These are phyloP conservation scores for Ogataea hybrid DNA, from an alignment of 1,139 yeast species.

Conservation along the genomic window DNA sequence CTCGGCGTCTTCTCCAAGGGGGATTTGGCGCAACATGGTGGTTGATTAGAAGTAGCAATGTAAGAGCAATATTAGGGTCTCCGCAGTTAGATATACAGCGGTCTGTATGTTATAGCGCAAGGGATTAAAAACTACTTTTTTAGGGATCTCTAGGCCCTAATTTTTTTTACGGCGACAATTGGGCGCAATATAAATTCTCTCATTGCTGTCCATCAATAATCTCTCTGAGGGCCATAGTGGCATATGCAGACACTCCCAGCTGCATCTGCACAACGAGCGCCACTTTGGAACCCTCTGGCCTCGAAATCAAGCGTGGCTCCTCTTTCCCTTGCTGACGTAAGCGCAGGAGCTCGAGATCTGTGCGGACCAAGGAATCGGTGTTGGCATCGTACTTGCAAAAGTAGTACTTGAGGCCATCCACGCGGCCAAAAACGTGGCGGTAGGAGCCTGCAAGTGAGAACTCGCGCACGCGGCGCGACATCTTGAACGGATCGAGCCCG, in stretches of 20 bases:
- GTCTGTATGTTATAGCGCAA: conserved; percentile 1
- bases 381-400: conserved; percentile 60
- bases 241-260: conserved; percentile 86
- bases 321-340: conserved; percentile 34
- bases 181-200: conserved; percentile 6
- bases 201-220: conserved; percentile 35
- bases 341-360: conserved; percentile 72
- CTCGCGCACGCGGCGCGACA: too few species aligned
- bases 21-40: conserved; percentile 19
- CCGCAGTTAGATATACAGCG: not conserved
- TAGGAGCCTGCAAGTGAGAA: conserved; percentile 94
- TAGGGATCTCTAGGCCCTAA: conserved; percentile 7
- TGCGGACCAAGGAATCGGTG: conserved; percentile 69
- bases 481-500: too few species aligned
- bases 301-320: conserved; percentile 37
- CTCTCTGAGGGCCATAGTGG: conserved; percentile 97
- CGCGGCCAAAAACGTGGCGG: conserved; percentile 70
- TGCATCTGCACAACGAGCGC: conserved; percentile 79
- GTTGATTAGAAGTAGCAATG: conserved; percentile 3
- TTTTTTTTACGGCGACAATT: conserved; percentile 1
- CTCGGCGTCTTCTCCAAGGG: too few species aligned
- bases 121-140: conserved; percentile 4
- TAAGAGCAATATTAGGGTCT: conserved; percentile 6
- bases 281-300: conserved; percentile 46
- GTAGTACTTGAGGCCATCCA: conserved; percentile 61